Base-by-base conservation (phyloP, 805 yeast species). In the Tetrapisispora nanseiensis region DNA sequence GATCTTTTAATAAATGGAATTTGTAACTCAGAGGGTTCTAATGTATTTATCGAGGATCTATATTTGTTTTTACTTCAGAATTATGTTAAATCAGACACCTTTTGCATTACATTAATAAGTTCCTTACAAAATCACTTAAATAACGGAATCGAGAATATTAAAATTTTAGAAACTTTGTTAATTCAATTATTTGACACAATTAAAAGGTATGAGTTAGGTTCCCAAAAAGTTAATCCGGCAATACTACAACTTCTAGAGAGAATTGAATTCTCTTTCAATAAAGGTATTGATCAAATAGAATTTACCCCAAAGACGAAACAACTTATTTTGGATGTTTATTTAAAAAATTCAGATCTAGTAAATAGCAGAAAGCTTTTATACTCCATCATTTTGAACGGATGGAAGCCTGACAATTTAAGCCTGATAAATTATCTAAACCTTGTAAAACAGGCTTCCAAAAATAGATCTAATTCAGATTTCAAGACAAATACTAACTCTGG, bases 1-100 rank as follows among this genome's bases (percentile, higher is more conserved):
- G 23, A 40, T 37, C 6, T 36, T 35, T 6, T n/a, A 27, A 6
- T 24, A 8, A 3, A 16, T 44, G 13, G 40, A 34, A 15, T 46
- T 43, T 44, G 13, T 15, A 26, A 16, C 42, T 41, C 35, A 20
- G 24, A 19, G 37, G 40, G 8, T 29, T 33, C 45, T 2, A 45
- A 47, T 9, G 12, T 56, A 5, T 80, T 50, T 24, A 35, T 51
- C 3, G 62, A 16, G 56, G 80, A 51, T 56, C 64, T 54, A 10
- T 59, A 52, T 34, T 44, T 49, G 31, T 57, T 47, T 39, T 23
- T 56, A 18, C 43, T 57, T 36, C 59, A 57, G 18, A 51, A 49
- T 26, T 46, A 49, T 36, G 46, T 48, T 20, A 46, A 45, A 19
- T 43, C 55, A 12, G 27, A 26, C 4, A 40, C 39, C 12, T 43